Evolutionary conservation across 345 rosid genomes (phyloP), one percentile per base, ranked within the genome.

Genomic region (Moringa oleifera): DNA sequence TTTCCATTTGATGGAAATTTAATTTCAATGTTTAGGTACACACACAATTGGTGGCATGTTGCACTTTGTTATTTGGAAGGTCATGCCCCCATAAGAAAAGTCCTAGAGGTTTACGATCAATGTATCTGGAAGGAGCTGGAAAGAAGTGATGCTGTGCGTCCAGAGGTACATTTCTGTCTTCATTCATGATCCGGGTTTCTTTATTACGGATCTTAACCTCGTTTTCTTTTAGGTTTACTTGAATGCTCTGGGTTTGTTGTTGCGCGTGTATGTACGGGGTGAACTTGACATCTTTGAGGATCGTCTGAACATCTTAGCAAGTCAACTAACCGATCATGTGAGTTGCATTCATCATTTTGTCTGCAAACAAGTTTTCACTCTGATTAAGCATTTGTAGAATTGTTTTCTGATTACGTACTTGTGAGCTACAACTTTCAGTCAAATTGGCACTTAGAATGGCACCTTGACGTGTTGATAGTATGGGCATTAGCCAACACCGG

Each of bases 31-130:
- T 25, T 41, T 57, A 93, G 98, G 89, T 73, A 76, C 53, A 93
- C 97, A 25, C 97, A 93, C 79, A 86, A 93, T 71, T 93, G 98
- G 98, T 93, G 98, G 98, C 98, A 90, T 57, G 78, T 88, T 56
- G 93, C 97, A 37, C 88, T 93, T 53, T 93, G 97, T 80, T 93
- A 85, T 81, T 66, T 93, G 79, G 98, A 90, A 85, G 96, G 96
- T 68, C 81, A 88, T 73, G 74, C 89, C 70, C 75, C 87, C 17
- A 74, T 85, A 20, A 67, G 63, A 53, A 85, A 79, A 70, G 79
- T 88, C 41, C 61, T 77, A 58, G 96, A 85, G 64, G 67, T 90
- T 64, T 90, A 90, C 36, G 96, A 93, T 59, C 65, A 74, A 65
- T 71, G 60, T 68, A 90, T 93, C 67, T 83, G 90, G 97, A 85